A percentile compares a stretch with the other conserved stretches of the same genome.
Conservation (phyloP, 164 flowering plant genomes). For the Vitis cinerea region DNA sequence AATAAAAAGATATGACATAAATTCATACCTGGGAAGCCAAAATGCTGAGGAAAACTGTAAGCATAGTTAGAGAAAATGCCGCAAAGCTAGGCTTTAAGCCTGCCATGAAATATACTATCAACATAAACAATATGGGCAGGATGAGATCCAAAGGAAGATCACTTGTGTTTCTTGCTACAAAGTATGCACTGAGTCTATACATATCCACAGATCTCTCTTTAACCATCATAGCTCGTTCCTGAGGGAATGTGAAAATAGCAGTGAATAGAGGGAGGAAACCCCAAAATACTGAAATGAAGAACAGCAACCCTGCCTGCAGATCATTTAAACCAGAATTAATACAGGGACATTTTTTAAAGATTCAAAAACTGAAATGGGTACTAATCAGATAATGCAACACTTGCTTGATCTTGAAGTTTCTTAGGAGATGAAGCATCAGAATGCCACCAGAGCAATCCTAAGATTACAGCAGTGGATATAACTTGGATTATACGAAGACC, state of each 20-base stretch:
- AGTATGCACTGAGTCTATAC: slow-evolving; percentile 35
- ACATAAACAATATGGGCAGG: slow-evolving; percentile 27
- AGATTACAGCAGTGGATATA: slow-evolving; percentile 27
- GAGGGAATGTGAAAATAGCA: slow-evolving; percentile 42
- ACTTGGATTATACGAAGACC: slow-evolving; percentile 32
- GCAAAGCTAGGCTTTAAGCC: slow-evolving; percentile 22
- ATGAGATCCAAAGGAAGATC: slow-evolving; percentile 36
- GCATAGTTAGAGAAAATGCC: slow-evolving; percentile 24
- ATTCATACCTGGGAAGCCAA: slow-evolving; percentile 27
- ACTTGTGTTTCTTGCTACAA: slow-evolving; percentile 24
- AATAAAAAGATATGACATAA: neutral
- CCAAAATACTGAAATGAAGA: slow-evolving; percentile 38
- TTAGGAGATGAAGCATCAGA: slow-evolving; percentile 21
- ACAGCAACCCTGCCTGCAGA: slow-evolving; percentile 33
- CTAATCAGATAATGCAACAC: neutral
- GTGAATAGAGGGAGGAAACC: slow-evolving; percentile 35
- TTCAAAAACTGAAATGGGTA: no score
- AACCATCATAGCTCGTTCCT: slow-evolving; percentile 35
- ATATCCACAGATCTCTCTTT: slow-evolving; percentile 37
- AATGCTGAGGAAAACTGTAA: slow-evolving; percentile 30
- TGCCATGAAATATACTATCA: slow-evolving; percentile 32
- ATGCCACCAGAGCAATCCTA: slow-evolving; percentile 46
- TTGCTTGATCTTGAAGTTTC: slow-evolving; percentile 27
- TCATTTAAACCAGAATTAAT: neutral
- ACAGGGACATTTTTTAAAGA: no score